Percentiles rank a stretch among this genome's conserved stretches.
These are phyloP conservation scores for Theileria equi DNA, from an alignment of 169 alveolate genomes.

Conservation along the genomic window DNA sequence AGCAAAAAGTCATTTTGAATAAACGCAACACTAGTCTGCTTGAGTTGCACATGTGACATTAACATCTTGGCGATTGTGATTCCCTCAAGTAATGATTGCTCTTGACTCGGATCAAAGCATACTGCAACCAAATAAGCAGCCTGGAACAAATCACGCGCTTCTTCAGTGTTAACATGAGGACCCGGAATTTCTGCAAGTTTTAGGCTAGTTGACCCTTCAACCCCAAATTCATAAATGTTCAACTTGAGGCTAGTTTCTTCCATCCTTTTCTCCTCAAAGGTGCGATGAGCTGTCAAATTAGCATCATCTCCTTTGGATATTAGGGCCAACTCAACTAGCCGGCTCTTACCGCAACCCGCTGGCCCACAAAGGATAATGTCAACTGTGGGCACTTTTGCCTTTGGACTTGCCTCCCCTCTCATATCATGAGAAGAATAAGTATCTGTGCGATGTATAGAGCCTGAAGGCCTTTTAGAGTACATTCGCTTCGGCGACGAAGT, in stretches of 20 bases:
- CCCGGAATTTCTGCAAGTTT: slow-evolving; percentile 53
- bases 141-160: slow-evolving; percentile 26
- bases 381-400: slow-evolving; percentile 7
- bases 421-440: too few relatives aligned
- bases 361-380: slow-evolving; percentile 65
- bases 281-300: slow-evolving; percentile 13
- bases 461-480: too few relatives aligned
- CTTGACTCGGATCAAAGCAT: slow-evolving; percentile 52
- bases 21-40: slow-evolving; percentile 36
- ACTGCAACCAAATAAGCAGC: slow-evolving; percentile 45
- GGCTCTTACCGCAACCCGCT: slow-evolving; percentile 58
- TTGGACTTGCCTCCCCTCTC: slow-evolving; percentile 1
- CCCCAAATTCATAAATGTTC: slow-evolving; percentile 1
- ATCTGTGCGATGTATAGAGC: too few relatives aligned
- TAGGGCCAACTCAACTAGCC: slow-evolving; percentile 61
- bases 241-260: neutral
- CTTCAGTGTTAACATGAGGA: slow-evolving; percentile 35
- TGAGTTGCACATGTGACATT: slow-evolving; percentile 36
- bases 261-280: neutral
- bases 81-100: slow-evolving; percentile 46
- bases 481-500: slow-evolving; percentile 3
- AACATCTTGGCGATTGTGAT: slow-evolving; percentile 28
- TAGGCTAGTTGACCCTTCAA: neutral
- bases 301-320: slow-evolving; percentile 50
- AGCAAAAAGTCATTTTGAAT: slow-evolving; percentile 51